phyloP scores from a whole-genome alignment of 306 rosid species.

The Delonix regia region DNA sequence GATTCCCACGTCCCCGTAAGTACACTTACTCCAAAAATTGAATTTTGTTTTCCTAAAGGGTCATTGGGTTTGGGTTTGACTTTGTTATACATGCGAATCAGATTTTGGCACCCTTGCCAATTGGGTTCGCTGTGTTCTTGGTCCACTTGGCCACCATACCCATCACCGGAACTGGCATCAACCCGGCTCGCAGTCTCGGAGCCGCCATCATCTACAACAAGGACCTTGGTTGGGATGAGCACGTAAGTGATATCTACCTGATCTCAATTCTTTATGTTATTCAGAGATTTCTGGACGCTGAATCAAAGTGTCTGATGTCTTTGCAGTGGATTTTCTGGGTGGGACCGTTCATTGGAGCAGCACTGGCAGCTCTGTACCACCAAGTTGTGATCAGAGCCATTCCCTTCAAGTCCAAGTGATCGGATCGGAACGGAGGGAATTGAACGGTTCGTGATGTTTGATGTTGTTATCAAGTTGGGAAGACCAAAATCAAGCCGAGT shows the following conservation, averaged over 20 bases:
- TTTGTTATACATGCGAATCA: not conserved
- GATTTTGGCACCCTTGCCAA: slow-evolving; percentile 61
- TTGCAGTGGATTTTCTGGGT: slow-evolving; percentile 64
- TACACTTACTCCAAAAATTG: not conserved
- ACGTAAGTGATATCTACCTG: slow-evolving; percentile 39
- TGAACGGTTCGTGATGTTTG: slow-evolving; percentile 17
- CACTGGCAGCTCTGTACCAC: slow-evolving; percentile 58
- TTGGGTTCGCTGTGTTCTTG: slow-evolving; percentile 62
- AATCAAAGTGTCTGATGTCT: not conserved
- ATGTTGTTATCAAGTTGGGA: slow-evolving; percentile 5
- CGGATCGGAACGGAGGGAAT: too few species aligned
- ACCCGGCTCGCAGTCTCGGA: slow-evolving; percentile 62
- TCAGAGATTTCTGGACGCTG: not conserved
- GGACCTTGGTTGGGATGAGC: slow-evolving; percentile 54
- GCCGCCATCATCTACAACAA: slow-evolving; percentile 62
- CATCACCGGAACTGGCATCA: slow-evolving; percentile 61
- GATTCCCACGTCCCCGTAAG: slow-evolving; percentile 66
- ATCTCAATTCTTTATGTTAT: not conserved
- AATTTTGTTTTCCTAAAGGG: too few species aligned
- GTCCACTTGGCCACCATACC: slow-evolving; percentile 62
- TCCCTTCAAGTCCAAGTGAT: slow-evolving; percentile 58
- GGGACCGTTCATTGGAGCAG: slow-evolving; percentile 62
- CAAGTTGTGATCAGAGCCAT: slow-evolving; percentile 57
- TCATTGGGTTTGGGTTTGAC: not conserved
- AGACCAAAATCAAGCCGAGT: slow-evolving; percentile 22